These are phyloP conservation scores for Tranzscheliella williamsii DNA, from an alignment of 1,284 basidiomycete genomes.

Conservation along the genomic window DNA sequence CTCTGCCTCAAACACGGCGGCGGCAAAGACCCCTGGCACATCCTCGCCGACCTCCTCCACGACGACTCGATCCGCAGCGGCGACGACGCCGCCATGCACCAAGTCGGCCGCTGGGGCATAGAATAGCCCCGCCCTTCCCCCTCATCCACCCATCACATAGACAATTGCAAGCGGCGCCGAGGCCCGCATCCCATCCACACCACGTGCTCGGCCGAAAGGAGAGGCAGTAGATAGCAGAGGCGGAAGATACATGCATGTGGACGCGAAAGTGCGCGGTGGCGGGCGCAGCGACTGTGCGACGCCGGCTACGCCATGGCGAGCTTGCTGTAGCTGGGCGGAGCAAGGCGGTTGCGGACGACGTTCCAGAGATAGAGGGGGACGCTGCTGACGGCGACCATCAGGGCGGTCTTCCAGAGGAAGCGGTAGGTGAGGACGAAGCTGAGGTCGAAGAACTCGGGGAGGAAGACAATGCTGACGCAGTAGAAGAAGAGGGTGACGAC, in stretches of 20 bases:
- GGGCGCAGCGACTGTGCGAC: too few relatives aligned
- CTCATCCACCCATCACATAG: too few relatives aligned
- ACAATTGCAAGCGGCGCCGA: too few relatives aligned
- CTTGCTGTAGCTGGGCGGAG: conserved; percentile 94
- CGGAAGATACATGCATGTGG: too few relatives aligned
- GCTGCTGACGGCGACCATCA: conserved; percentile 88
- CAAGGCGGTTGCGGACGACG: conserved; percentile 78
- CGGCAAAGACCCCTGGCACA: conserved; percentile 88
- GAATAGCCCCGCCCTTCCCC: conserved; percentile 10
- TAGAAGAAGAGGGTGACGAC: conserved; percentile 87
- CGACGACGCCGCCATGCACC: conserved; percentile 77
- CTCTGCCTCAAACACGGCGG: conserved; percentile 82
- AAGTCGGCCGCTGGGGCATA: conserved; percentile 69
- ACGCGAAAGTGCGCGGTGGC: too few relatives aligned
- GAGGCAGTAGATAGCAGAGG: too few relatives aligned
- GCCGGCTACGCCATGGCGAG: conserved; percentile 55
- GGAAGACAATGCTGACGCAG: conserved; percentile 84
- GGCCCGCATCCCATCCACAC: too few relatives aligned
- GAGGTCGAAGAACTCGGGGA: conserved; percentile 96
- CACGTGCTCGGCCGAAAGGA: too few relatives aligned
- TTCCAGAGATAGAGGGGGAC: conserved; percentile 91
- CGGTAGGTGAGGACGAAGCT: conserved; percentile 83
- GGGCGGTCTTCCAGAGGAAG: conserved; percentile 84
- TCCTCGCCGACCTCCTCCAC: conserved; percentile 75
- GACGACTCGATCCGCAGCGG: conserved; percentile 47